Percentiles rank a stretch among this genome's conserved stretches.
phyloP scores from a whole-genome alignment of 257 asterid species.

The Leonotis leonurus region DNA sequence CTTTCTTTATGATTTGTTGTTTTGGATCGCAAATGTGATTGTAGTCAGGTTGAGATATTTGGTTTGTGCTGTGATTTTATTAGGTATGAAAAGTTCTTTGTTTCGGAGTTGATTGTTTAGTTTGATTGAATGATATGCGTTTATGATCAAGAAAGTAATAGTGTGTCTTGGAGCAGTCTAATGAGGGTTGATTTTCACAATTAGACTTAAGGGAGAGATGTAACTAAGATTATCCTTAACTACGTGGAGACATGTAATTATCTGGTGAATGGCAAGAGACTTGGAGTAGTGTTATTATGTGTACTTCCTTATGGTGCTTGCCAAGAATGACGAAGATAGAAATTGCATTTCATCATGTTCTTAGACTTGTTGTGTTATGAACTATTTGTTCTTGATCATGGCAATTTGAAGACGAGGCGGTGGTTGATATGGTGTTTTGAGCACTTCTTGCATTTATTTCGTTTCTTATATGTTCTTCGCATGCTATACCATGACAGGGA shows the following conservation, averaged over 20 bases:
- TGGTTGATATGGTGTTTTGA: background rate
- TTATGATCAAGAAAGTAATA: conserved; percentile 6
- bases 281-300: too few relatives aligned
- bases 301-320: background rate
- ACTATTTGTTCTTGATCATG: background rate
- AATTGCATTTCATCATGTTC: background rate
- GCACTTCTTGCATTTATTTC: background rate
- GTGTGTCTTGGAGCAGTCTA: background rate
- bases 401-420: background rate
- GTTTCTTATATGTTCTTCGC: background rate
- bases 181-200: background rate
- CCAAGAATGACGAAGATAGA: background rate
- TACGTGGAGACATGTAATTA: too few relatives aligned
- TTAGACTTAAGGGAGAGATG: background rate
- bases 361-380: background rate
- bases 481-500: conserved; percentile 29
- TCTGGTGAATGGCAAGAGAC: background rate
- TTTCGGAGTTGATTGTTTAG: background rate
- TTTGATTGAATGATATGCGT: conserved; percentile 6
- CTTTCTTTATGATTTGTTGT: background rate
- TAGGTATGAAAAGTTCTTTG: background rate
- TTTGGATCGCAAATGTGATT: background rate
- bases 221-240: background rate
- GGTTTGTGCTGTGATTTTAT: background rate
- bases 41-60: conserved; percentile 6